Conservation (phyloP, 2,329 filamentous ascomycete genomes). For the Fusarium sp. region DNA sequence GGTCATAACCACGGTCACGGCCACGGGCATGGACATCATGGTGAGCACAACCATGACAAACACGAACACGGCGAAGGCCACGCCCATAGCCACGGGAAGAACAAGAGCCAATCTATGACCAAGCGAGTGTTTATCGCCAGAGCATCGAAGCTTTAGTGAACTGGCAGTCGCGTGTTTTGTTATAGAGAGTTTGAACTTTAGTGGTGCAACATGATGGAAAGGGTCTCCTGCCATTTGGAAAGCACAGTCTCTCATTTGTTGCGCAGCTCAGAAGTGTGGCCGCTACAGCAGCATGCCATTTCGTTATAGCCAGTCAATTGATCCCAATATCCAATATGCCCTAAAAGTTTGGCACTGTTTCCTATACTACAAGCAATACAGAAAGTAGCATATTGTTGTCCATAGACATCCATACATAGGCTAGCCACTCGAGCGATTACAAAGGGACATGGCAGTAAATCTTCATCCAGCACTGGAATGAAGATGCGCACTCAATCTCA, state of each 20-base stretch:
- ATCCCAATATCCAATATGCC: not conserved
- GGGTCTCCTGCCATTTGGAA: too few species aligned
- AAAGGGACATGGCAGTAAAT: not conserved
- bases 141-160: conserved; percentile 55
- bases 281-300: not conserved
- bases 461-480: conserved; percentile 27
- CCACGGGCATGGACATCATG: conserved; percentile 5
- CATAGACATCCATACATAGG: too few species aligned
- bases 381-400: not conserved
- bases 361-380: not conserved
- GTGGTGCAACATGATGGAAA: not conserved
- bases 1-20: conserved; percentile 15
- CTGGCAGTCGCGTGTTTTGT: not conserved
- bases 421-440: not conserved
- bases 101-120: conserved; percentile 3
- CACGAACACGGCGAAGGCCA: conserved; percentile 24
- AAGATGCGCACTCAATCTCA: conserved; percentile 13
- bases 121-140: conserved; percentile 60
- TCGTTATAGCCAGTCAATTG: not conserved
- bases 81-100: conserved; percentile 18
- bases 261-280: not conserved
- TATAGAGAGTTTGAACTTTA: not conserved
- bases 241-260: not conserved
- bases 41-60: not conserved
- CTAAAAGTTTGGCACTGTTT: not conserved